Evolutionary conservation across 1,284 basidiomycete species (phyloP).

Genomic region (Ustilago hordei): DNA sequence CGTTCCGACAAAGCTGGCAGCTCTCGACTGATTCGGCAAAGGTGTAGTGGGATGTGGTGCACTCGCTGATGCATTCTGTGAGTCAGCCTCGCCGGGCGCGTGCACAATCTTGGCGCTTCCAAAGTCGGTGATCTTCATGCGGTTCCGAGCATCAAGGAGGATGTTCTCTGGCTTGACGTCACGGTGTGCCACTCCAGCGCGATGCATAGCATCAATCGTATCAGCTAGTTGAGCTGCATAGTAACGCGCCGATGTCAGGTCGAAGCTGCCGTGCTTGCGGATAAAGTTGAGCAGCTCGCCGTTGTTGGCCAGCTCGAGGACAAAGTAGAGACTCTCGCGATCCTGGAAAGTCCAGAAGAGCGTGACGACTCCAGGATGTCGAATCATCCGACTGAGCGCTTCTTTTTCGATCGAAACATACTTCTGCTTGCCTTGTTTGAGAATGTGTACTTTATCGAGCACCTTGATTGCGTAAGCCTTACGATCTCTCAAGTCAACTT

Average conservation of each 20-base stretch:
- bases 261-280: constrained; percentile 62
- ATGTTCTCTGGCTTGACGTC: constrained; percentile 68
- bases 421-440: constrained; percentile 69
- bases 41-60: not conserved
- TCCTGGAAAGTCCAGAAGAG: constrained; percentile 69
- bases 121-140: constrained; percentile 67
- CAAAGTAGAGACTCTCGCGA: constrained; percentile 67
- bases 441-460: constrained; percentile 68
- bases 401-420: constrained; percentile 68
- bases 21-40: constrained; percentile 39
- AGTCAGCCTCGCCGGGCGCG: constrained; percentile 18
- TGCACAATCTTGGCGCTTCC: constrained; percentile 65
- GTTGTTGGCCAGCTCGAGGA: constrained; percentile 66
- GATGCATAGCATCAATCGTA: constrained; percentile 64
- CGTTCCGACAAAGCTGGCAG: constrained; percentile 92
- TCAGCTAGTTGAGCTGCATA: constrained; percentile 66
- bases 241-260: constrained; percentile 48
- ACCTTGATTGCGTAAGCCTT: constrained; percentile 67
- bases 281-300: constrained; percentile 66
- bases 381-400: constrained; percentile 64
- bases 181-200: constrained; percentile 62
- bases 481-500: constrained; percentile 38
- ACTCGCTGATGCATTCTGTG: not conserved
- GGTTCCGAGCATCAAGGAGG: constrained; percentile 57
- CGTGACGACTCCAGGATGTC: constrained; percentile 65